Conservation (phyloP, 1,284 basidiomycete genomes). For the Stygiomarasmius scandens region DNA sequence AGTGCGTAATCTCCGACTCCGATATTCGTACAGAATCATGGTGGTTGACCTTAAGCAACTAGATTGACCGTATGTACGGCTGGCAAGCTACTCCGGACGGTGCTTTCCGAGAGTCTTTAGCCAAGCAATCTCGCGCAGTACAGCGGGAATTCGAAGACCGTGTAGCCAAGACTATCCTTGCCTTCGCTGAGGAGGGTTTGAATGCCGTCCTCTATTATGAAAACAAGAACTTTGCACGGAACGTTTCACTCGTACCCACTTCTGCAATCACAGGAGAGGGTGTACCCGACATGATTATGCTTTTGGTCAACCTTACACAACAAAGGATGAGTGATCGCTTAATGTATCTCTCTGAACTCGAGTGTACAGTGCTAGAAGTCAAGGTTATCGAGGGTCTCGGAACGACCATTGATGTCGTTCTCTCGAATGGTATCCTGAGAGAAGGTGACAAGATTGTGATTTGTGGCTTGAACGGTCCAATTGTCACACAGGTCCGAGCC, state of each 20-base stretch:
- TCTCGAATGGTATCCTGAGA: conserved; percentile 92
- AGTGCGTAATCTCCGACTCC: conserved; percentile 44
- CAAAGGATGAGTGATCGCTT: conserved; percentile 96
- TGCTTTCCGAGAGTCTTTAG: conserved; percentile 90
- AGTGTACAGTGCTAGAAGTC: conserved; percentile 99
- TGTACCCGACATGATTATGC: conserved; percentile 99
- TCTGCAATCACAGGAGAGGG: conserved; percentile 98
- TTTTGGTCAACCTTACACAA: conserved; percentile 96
- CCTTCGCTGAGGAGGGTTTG: conserved; percentile 96
- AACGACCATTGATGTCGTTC: conserved; percentile 96
- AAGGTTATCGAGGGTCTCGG: conserved; percentile 99
- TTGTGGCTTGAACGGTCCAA: conserved; percentile 97
- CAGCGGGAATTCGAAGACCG: conserved; percentile 95
- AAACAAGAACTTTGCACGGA: conserved; percentile 94
- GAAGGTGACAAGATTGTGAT: conserved; percentile 97
- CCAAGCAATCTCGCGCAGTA: conserved; percentile 82
- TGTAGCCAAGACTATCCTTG: conserved; percentile 82
- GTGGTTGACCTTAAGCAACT: conserved; percentile 5
- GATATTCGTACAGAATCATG: conserved; percentile 3
- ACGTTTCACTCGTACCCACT: conserved; percentile 96
- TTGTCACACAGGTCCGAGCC: conserved; percentile 94
- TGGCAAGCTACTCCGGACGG: conserved; percentile 93
- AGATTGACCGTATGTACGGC: conserved; percentile 97
- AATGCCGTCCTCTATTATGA: conserved; percentile 97
- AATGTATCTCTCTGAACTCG: conserved; percentile 98